Conservation (phyloP, 306 rosid genomes). For the Quercus engelmannii region DNA sequence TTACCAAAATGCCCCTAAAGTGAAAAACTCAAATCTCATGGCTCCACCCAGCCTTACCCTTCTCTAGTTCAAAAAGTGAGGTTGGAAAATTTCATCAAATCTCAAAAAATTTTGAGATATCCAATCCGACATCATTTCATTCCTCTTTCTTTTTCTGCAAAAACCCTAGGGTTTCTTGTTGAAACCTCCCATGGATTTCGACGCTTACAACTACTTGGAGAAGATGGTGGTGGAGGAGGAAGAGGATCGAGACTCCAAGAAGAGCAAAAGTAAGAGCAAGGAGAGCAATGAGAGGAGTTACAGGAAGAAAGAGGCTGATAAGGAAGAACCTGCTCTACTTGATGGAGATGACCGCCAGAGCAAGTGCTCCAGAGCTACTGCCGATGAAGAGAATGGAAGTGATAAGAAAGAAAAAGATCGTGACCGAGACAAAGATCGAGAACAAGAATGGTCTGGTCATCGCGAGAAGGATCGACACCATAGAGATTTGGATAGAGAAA, state of each 20-base stretch:
- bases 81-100: no score
- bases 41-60: no score
- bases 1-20: no score
- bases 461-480: constrained; percentile 49
- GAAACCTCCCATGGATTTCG: constrained; percentile 66
- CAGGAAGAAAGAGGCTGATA: constrained; percentile 68
- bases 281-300: constrained; percentile 59
- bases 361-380: constrained; percentile 40
- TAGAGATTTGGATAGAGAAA: constrained; percentile 41
- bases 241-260: constrained; percentile 53
- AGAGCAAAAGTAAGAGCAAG: constrained; percentile 49
- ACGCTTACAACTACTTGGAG: constrained; percentile 96
- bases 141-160: neutral
- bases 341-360: constrained; percentile 51
- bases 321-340: constrained; percentile 18
- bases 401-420: constrained; percentile 22
- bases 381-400: constrained; percentile 48
- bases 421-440: constrained; percentile 37
- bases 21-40: no score
- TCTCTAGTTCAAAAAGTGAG: no score
- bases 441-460: constrained; percentile 44
- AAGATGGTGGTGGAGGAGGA: constrained; percentile 85
- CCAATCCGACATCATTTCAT: neutral
- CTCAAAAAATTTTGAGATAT: neutral
- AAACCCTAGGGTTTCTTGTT: constrained; percentile 22